These are phyloP conservation scores for Aspergillus incahuasiensis DNA, from an alignment of 495 filamentous ascomycete species.

Conservation along the genomic window DNA sequence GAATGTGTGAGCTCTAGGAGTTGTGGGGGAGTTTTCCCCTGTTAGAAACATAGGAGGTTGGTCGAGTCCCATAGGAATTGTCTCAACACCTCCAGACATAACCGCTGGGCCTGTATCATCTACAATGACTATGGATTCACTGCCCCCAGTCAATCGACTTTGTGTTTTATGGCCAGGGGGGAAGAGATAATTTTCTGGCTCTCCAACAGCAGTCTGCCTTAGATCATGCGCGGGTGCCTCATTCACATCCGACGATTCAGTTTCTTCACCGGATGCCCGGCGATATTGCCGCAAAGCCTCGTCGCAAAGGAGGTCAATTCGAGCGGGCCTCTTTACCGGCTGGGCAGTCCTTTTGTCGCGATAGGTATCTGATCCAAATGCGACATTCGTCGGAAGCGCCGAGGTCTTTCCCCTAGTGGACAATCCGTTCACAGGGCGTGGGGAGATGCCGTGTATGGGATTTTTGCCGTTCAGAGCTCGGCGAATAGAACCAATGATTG, in stretches of 20 bases:
- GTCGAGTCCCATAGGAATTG: neutral
- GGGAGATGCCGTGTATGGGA: constrained; percentile 37
- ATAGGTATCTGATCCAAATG: constrained; percentile 43
- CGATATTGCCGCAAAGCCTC: constrained; percentile 64
- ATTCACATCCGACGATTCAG: constrained; percentile 4
- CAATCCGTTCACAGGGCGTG: constrained; percentile 40
- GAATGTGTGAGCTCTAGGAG: constrained; percentile 18
- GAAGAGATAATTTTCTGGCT: constrained; percentile 5
- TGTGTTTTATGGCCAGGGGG: constrained; percentile 27
- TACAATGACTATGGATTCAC: constrained; percentile 83
- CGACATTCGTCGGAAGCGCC: constrained; percentile 42
- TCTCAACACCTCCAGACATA: constrained; percentile 34
- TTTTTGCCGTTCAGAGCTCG: constrained; percentile 76
- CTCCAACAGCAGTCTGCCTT: constrained; percentile 1
- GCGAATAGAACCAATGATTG: constrained; percentile 79
- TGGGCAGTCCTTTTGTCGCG: constrained; percentile 38
- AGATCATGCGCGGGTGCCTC: constrained; percentile 4
- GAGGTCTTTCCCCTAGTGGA: constrained; percentile 38
- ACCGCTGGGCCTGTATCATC: constrained; percentile 49
- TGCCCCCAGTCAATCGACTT: constrained; percentile 69
- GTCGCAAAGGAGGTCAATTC: constrained; percentile 77
- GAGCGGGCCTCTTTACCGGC: constrained; percentile 31
- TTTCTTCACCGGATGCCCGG: constrained; percentile 17
- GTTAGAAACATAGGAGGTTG: constrained; percentile 14
- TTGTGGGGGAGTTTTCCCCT: constrained; percentile 12